A percentile compares a stretch with the other conserved stretches of the same genome.
Conservation (phyloP, 1,284 basidiomycete genomes). For the Chiua sp. region DNA sequence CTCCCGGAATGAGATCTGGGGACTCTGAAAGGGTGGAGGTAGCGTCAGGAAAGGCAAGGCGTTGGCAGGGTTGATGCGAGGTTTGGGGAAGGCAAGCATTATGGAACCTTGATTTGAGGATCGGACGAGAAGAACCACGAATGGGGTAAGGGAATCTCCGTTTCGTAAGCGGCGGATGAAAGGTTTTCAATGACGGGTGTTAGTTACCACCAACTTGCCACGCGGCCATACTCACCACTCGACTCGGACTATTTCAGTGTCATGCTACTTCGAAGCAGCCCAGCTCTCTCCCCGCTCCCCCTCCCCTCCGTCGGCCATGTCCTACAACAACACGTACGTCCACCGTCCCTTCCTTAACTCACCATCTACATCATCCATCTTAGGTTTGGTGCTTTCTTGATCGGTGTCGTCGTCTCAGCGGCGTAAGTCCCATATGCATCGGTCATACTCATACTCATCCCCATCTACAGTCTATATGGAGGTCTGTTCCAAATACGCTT, state of each 20-base stretch:
- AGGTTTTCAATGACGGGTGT: conserved; percentile 33
- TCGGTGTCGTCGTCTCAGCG: conserved; percentile 58
- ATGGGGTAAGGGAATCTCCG: conserved; percentile 22
- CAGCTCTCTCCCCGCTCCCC: not conserved
- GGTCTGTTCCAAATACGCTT: conserved; percentile 39
- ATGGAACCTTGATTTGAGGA: conserved; percentile 26
- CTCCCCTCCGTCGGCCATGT: conserved; percentile 21
- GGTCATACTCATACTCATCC: conserved; percentile 3
- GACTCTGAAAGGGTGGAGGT: not conserved
- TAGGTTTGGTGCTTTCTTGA: conserved; percentile 57
- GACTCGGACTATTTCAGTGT: not conserved
- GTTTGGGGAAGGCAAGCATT: conserved; percentile 19
- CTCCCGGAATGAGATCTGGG: not conserved
- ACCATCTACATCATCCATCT: not conserved
- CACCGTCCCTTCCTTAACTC: not conserved
- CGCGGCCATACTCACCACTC: conserved; percentile 2
- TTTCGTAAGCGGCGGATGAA: conserved; percentile 32
- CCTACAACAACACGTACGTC: conserved; percentile 32
- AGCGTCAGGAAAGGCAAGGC: not conserved
- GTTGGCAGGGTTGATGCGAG: conserved; percentile 19
- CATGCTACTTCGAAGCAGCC: not conserved
- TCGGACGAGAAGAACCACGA: conserved; percentile 21
- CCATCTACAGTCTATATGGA: conserved; percentile 52
- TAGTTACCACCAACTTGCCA: conserved; percentile 27
- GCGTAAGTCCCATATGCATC: conserved; percentile 41